phyloP scores from a whole-genome alignment of 2,329 filamentous ascomycete genomes.

The Aspergillus brasiliensis region DNA sequence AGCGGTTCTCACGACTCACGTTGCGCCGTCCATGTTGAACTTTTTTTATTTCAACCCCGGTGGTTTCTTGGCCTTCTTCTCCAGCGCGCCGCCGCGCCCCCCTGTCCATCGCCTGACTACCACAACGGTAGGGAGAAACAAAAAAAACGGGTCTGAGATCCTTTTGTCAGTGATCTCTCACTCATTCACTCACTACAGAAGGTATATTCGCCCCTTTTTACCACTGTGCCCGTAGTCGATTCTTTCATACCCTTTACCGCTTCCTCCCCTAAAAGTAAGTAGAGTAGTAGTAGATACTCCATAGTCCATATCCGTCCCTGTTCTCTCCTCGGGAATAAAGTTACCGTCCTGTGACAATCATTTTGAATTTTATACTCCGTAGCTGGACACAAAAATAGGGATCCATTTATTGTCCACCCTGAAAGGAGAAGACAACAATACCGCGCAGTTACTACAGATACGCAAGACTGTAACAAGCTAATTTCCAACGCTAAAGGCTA shows the following conservation, averaged over 20 bases:
- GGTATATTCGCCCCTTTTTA: too few relatives aligned
- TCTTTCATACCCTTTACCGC: background rate
- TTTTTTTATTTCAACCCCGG: constrained; percentile 6
- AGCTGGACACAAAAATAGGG: constrained; percentile 1
- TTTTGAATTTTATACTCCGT: background rate
- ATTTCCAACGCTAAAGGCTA: constrained; percentile 2
- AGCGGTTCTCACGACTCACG: constrained; percentile 15
- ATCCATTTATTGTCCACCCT: background rate
- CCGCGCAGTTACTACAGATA: background rate
- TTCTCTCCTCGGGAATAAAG: too few relatives aligned
- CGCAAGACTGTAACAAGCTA: background rate
- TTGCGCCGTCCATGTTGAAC: constrained; percentile 8
- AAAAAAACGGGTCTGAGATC: background rate
- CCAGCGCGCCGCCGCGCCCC: background rate
- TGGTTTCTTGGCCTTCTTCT: constrained; percentile 7
- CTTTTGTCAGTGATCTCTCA: background rate
- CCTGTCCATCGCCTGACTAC: background rate
- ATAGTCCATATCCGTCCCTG: background rate
- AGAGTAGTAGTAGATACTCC: too few relatives aligned
- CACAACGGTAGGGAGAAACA: background rate
- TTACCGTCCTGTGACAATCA: too few relatives aligned
- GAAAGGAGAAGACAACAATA: background rate
- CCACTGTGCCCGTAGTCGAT: too few relatives aligned
- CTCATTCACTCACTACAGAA: too few relatives aligned
- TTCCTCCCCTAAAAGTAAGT: background rate